Evolutionary conservation across 2,329 filamentous ascomycete genomes (phyloP).

Genomic region (Ophiostoma triangulosporum): DNA sequence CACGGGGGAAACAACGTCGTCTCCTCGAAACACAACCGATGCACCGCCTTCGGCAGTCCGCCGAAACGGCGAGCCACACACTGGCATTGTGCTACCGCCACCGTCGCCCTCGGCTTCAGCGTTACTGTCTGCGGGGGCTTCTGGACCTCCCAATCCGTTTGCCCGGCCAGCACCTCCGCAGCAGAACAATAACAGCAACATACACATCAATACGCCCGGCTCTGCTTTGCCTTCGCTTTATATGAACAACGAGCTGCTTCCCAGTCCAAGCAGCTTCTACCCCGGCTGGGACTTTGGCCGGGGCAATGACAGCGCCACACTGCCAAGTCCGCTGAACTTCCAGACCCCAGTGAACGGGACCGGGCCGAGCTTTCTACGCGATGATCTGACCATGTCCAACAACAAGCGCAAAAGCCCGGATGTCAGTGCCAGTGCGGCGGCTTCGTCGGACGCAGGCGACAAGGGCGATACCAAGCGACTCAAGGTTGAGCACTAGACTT

Average conservation of each 20-base stretch:
- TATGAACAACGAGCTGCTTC: conserved; percentile 73
- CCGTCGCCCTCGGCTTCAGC: conserved; percentile 82
- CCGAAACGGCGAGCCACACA: conserved; percentile 22
- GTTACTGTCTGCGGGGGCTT: conserved; percentile 78
- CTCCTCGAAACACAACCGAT: conserved; percentile 41
- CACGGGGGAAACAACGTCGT: conserved; percentile 51
- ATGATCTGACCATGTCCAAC: conserved; percentile 28
- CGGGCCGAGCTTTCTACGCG: conserved; percentile 49
- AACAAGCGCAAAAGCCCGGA: conserved; percentile 47
- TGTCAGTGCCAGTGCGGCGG: conserved; percentile 25
- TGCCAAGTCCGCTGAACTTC: conserved; percentile 87
- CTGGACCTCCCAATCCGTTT: conserved; percentile 89
- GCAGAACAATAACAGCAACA: conserved; percentile 27
- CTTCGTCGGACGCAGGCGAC: conserved; percentile 29
- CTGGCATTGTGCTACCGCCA: conserved; percentile 71
- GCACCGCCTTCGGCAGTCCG: conserved; percentile 39
- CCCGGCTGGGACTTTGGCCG: conserved; percentile 72
- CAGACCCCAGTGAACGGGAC: conserved; percentile 60
- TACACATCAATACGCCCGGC: conserved; percentile 67
- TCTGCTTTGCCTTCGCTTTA: conserved; percentile 87
- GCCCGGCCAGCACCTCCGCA: conserved; percentile 70
- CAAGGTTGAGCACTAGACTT: conserved; percentile 32
- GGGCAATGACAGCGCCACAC: conserved; percentile 61
- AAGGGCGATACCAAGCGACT: conserved; percentile 36
- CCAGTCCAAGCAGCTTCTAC: conserved; percentile 86